Percentiles rank a stretch among this genome's conserved stretches.
Conservation (phyloP, 1,139 yeast genomes). For the Starmera stellimalicola region DNA sequence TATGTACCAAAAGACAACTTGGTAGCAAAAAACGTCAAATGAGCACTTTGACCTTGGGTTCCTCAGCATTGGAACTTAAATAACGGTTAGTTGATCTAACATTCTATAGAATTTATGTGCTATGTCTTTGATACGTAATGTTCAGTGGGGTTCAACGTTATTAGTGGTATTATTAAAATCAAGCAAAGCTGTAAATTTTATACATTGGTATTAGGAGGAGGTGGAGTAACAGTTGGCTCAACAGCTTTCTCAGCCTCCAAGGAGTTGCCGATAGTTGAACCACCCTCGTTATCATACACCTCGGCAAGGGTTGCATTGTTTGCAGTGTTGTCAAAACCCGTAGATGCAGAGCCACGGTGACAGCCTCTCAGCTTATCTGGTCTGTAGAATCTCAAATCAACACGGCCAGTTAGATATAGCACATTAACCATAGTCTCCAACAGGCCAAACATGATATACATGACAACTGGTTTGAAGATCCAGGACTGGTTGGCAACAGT, state of each 20-base stretch:
- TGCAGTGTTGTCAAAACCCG: not conserved
- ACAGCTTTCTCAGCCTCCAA: not conserved
- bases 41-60: conserved; percentile 13
- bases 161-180: no score
- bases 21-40: conserved; percentile 16
- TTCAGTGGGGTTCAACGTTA: no score
- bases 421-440: conserved; percentile 49
- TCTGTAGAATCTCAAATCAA: conserved; percentile 70
- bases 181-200: no score
- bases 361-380: conserved; percentile 40
- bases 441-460: conserved; percentile 62
- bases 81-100: not conserved
- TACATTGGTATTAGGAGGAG: no score
- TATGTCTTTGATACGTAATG: no score
- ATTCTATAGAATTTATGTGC: no score
- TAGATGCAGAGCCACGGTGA: conserved; percentile 1
- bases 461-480: conserved; percentile 43
- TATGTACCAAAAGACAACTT: conserved; percentile 43
- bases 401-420: conserved; percentile 49
- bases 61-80: not conserved
- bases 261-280: not conserved
- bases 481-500: conserved; percentile 26
- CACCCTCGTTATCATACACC: not conserved
- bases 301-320: not conserved
- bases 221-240: not conserved